A percentile compares a stretch with the other conserved stretches of the same genome.
Conservation (phyloP, 139 green algal species). For the Coelastrella sp. region DNA sequence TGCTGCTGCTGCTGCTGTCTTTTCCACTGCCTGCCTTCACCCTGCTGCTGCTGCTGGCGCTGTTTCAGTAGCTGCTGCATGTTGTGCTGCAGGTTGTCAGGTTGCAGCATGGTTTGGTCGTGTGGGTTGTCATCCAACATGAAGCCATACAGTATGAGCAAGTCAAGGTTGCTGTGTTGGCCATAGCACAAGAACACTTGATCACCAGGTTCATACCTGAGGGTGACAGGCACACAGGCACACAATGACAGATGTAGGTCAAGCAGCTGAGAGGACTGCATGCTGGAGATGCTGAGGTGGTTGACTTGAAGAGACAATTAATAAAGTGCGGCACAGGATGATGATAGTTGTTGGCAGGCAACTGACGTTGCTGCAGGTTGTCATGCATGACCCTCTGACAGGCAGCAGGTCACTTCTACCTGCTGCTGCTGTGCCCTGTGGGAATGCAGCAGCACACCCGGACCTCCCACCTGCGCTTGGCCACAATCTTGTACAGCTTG, state of each 20-base stretch:
- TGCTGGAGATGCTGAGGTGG: not conserved
- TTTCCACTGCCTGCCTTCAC: not conserved
- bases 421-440: no score
- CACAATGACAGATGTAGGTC: not conserved
- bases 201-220: constrained; percentile 59
- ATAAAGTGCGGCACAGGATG: not conserved
- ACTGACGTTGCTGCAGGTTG: not conserved
- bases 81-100: not conserved
- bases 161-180: constrained; percentile 86
- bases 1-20: not conserved
- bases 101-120: constrained; percentile 57
- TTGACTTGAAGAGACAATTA: not conserved
- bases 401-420: no score
- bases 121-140: constrained; percentile 79
- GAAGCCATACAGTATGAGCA: constrained; percentile 93
- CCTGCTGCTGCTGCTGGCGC: constrained; percentile 1
- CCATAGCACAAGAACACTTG: constrained; percentile 93
- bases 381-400: no score
- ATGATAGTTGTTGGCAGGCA: not conserved
- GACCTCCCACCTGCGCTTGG: constrained; percentile 27
- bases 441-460: no score
- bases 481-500: constrained; percentile 55
- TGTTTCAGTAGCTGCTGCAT: constrained; percentile 4
- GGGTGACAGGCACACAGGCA: not conserved
- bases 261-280: not conserved